Evolutionary conservation across 2,329 filamentous ascomycete species (phyloP).

Genomic region (Chalaropsis thielavioides): DNA sequence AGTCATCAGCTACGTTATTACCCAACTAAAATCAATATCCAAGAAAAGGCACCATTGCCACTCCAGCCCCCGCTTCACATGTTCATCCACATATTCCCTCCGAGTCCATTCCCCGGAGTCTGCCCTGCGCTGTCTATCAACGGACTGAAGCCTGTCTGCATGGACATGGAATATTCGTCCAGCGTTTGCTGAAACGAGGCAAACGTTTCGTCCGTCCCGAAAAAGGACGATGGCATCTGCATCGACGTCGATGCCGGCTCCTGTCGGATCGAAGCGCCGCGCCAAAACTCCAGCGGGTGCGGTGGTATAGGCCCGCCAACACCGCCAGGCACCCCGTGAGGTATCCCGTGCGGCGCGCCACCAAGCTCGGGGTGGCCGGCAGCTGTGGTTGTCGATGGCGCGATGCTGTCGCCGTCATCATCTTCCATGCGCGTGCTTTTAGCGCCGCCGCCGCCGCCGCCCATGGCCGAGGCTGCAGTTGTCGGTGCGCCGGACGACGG

Average conservation of each 20-base stretch:
- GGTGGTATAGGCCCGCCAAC: not conserved
- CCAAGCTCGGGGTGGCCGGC: not conserved
- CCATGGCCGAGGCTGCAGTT: not conserved
- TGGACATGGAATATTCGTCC: slow-evolving; percentile 25
- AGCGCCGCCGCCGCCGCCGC: not conserved
- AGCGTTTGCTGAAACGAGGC: slow-evolving; percentile 28
- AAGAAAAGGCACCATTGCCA: not conserved
- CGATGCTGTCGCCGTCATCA: slow-evolving; percentile 11
- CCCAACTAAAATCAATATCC: not conserved
- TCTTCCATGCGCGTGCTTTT: slow-evolving; percentile 16
- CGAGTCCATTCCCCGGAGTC: slow-evolving; percentile 1
- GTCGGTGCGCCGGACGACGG: slow-evolving; percentile 17
- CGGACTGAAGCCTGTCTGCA: slow-evolving; percentile 11
- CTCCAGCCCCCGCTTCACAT: slow-evolving; percentile 2
- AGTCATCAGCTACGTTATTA: not conserved
- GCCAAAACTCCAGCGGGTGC: slow-evolving; percentile 17
- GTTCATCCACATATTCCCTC: slow-evolving; percentile 15
- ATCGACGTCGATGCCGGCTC: slow-evolving; percentile 21
- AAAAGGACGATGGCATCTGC: slow-evolving; percentile 24
- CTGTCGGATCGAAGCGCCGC: slow-evolving; percentile 18
- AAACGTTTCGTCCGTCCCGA: slow-evolving; percentile 27
- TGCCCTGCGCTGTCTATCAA: not conserved
- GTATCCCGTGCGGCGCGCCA: not conserved
- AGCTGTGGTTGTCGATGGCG: slow-evolving; percentile 9
- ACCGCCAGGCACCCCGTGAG: not conserved